A percentile compares a stretch with the other conserved stretches of the same genome.
phyloP scores from a whole-genome alignment of 305 asterid genomes.

The Fraxinus platypoda region DNA sequence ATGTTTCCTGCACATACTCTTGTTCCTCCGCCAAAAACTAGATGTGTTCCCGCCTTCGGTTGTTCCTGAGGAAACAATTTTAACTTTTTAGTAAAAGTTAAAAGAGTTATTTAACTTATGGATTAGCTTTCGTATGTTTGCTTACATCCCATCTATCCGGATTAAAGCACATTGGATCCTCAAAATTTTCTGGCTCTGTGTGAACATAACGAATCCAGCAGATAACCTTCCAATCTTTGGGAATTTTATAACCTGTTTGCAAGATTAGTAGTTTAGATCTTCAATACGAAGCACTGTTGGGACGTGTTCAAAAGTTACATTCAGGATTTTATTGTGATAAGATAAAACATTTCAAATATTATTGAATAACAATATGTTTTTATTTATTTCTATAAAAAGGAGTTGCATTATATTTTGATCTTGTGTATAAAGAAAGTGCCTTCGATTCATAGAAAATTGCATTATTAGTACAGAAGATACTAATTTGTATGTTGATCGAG shows the following conservation, averaged over 20 bases:
- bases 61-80: conserved; percentile 24
- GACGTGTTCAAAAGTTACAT: background rate
- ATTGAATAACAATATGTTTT: background rate
- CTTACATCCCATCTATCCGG: conserved; percentile 64
- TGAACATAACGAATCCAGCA: conserved; percentile 59
- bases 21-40: conserved; percentile 54
- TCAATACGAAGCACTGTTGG: background rate
- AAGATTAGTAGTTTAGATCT: background rate
- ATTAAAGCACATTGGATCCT: conserved; percentile 51
- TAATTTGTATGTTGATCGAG: too few relatives aligned
- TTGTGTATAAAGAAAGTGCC: too few relatives aligned
- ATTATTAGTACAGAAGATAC: too few relatives aligned
- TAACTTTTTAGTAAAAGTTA: background rate
- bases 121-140: background rate
- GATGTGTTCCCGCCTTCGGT: conserved; percentile 40
- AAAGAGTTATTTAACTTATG: background rate
- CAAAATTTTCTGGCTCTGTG: conserved; percentile 47
- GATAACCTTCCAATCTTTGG: conserved; percentile 54
- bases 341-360: background rate
- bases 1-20: conserved; percentile 59
- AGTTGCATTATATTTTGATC: too few relatives aligned
- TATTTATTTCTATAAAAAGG: too few relatives aligned
- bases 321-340: background rate
- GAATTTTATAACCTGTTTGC: conserved; percentile 47
- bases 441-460: too few relatives aligned